These are phyloP conservation scores for Pythium pyrilobum DNA, from an alignment of 352 stramenopile genomes.

Conservation along the genomic window DNA sequence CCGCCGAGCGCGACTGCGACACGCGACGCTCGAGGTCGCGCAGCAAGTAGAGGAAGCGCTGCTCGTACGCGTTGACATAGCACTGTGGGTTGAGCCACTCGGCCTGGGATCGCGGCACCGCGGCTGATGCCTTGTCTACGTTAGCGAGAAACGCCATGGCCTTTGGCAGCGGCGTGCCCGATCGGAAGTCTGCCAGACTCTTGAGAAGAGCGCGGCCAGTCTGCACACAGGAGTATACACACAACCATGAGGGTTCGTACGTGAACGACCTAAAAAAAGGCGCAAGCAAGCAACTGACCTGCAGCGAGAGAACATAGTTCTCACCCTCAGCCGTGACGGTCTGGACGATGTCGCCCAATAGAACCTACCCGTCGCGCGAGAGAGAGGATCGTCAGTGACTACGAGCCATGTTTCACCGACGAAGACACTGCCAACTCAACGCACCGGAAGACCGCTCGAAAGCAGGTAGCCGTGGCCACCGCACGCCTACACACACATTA, in stretches of 20 bases:
- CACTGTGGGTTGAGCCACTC: conserved; percentile 35
- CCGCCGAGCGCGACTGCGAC: conserved; percentile 18
- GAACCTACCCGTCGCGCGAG: not conserved
- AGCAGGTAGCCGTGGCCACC: conserved; percentile 93
- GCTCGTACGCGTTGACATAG: conserved; percentile 42
- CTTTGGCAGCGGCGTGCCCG: conserved; percentile 20
- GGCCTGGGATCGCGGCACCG: conserved; percentile 1
- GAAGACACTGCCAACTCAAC: not conserved
- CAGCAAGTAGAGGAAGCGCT: conserved; percentile 51
- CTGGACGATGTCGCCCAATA: conserved; percentile 91
- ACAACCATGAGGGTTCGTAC: not conserved
- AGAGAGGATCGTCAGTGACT: not conserved
- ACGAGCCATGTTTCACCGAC: not conserved
- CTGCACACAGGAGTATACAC: not conserved
- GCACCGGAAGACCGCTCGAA: conserved; percentile 55
- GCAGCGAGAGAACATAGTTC: conserved; percentile 94
- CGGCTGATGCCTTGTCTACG: conserved; percentile 35
- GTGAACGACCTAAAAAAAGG: not conserved
- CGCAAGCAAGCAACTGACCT: conserved; percentile 29
- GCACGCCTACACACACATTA: conserved; percentile 52
- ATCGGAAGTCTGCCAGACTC: conserved; percentile 32
- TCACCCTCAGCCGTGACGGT: conserved; percentile 96
- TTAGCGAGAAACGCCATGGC: conserved; percentile 40
- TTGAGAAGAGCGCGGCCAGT: conserved; percentile 33
- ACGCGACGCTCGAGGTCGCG: conserved; percentile 34